Base-by-base conservation (phyloP, 257 asterid genomes). In the Fraxinus americana region DNA sequence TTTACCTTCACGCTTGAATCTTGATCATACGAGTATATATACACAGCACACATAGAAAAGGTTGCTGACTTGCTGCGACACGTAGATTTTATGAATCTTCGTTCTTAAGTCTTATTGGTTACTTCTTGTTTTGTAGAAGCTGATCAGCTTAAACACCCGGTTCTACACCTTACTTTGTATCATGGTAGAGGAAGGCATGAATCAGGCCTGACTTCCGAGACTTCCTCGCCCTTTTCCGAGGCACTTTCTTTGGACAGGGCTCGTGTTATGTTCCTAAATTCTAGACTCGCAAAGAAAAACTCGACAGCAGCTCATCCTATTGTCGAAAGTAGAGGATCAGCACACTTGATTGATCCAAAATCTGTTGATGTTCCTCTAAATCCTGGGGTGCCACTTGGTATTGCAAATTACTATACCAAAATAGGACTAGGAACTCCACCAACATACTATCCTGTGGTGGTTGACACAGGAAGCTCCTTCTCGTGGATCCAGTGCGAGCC, bases 391-490 rank as follows among this genome's bases (percentile, higher is more conserved):
- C 17, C 83, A 0, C 75, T 89, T 27, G 88, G 88, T 17, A 68
- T 87, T 7, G 88, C 77, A 30, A 89, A 83, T 73, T 89, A 87
- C 89, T 89, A 78, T 84, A 89, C 91, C 21, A 79, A 71, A 76
- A 79, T 89, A 23, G 92, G 92, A 27, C 43, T 89, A 1, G 92
- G 92, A 48, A 83, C 81, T 9, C 92, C 92, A 2, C 78, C 90
- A 8, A 89, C 91, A 19, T 81, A 83, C 79, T 80, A 89, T 57
- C 80, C 76, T 2, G 92, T 89, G 0, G 84, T 89, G 0, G 87
- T 89, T 36, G 92, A 89, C 79, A 87, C 92, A 0, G 92, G 92
- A 36, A 87, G 91, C 87, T 88, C 92, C 73, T 82, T 88, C 74
- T 88, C 92, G 0, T 88, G 75, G 75, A 13, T 72, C 23, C 75